Base-by-base conservation (phyloP, 768 basidiomycete genomes). In the Phaffia tasmanica region DNA sequence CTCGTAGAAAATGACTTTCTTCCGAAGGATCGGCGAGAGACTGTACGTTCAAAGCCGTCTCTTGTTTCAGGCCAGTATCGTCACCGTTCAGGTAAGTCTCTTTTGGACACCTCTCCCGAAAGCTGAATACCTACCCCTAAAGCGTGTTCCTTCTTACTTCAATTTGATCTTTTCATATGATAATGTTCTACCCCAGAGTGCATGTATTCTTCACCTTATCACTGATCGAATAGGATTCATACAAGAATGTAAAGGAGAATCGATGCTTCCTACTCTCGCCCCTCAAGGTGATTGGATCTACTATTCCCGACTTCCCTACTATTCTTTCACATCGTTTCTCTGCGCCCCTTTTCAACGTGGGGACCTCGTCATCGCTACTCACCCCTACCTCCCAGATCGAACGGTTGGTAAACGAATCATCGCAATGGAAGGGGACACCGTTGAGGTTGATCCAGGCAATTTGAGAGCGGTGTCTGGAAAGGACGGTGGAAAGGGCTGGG, bases 401-500 rank as follows among this genome's bases (percentile, higher is more conserved):
- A 57, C 55, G 3, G 61, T 67, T 4, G 66, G 66, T n/a, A 67
- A 67, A 27, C 46, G 66, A 9, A 67, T 67, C 66, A 62, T 67
- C 25, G 66, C 59, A 0, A 50, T 67, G 42, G 53, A 42, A 48
- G 66, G 66, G 8, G 66, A 67, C 25, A 67, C 66, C 8, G 66
- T 67, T 25, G 66, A 67, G 30, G 66, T 67, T 9, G 63, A 67
- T 21, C 66, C 66, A 21, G 66, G 61, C 21, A 49, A 35, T 25
- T 16, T 67, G 46, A 56, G 66, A 30, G 54, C 63, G 23, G 47
- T 30, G 48, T 42, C 59, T 4, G 32, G 46, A 21, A 48, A 27
- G 47, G 57, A 47, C 32, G 11, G 6, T 8, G 59, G 46, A 21
- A 21, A 86, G 68, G 88, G 90, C 53, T 74, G 63, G 72, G 81